Base-by-base conservation (phyloP, 176 grass and related monocot genomes). In the Phragmites australis region DNA sequence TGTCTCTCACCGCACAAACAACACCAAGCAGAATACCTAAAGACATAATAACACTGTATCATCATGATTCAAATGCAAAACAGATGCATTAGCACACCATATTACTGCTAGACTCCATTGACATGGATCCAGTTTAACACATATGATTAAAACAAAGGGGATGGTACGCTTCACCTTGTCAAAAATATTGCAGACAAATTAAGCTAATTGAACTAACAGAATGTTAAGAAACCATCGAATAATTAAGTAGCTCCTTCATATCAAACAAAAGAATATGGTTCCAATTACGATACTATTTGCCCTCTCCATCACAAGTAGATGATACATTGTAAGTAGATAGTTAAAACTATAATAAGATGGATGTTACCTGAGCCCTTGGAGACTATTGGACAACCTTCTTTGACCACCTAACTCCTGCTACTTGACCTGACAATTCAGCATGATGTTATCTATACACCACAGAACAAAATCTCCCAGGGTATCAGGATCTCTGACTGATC, bases 381-480 rank as follows among this genome's bases (percentile, higher is more conserved):
- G 92, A 74, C 11, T 85, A 83, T 42, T 94, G 91, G 32, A 78
- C 59, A 34, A 79, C 83, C 85, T 97, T 97, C 70, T 92, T 97
- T 65, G 87, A 70, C 25, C 87, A 85, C 72, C 94, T 97, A 66
- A 83, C 56, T 82, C 76, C 84, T 2, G 74, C 63, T 75, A 77
- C 48, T 72, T 85, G 91, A 76, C 72, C 70, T 60, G 89, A 82
- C 39, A 97, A 72, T 72, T 97, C 94, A 73, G 85, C 52, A 97
- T 87, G 45, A 97, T 92, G 68, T 66, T 90, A 71, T 97, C 94
- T 79, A 94, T 77, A 78, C 89, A 94, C 94, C 94, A 97, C 73
- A 94, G 76, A 67, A 94, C 61, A 86, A 97, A 97, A 30, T 94
- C 89, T 74, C 76, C 85, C 65, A 97, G 48, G 34, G 89, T 79